Base-by-base conservation (phyloP, 768 basidiomycete genomes). In the Trametes coccinea region DNA sequence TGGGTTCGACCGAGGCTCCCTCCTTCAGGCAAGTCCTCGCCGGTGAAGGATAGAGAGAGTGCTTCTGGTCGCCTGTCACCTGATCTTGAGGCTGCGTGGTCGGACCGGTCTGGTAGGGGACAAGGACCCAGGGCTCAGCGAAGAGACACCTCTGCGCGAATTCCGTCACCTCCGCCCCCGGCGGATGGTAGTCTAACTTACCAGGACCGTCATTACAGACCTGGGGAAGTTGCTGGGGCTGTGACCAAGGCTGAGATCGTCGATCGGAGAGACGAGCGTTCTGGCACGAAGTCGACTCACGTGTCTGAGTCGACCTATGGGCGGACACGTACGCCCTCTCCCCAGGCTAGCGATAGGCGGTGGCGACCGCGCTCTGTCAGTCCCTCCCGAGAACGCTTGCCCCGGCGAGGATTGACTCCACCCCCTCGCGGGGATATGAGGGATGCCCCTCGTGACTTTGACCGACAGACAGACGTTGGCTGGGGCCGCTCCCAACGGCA, bases 201-300 rank as follows among this genome's bases (percentile, higher is more conserved):
- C 57, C 76, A 81, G 59, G 88, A 88, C 70, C 82, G 88, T 31
- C 85, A 88, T 70, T 89, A 89, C 71, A 82, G 86, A 50, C 86
- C 87, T 37, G 77, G 70, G 22, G 77, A 69, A 29, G 53, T 49
- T 29, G 63, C 66, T 11, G 52, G 31, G 1, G 9, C 65, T 10
- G 29, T n/a, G 7, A n/a, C 11, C 13, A 56, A 50, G 17, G 39
- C 27, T 30, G 63, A 52, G 16, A 6, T 34, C 50, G 34, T 27
- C 53, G 68, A 67, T 41, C 40, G 52, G 48, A 63, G 66, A 31
- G 62, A 58, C 43, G 61, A 57, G 22, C 63, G 57, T 44, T 50
- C 52, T 17, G 44, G 54, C 14, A 41, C 48, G 30, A 49, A 47
- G 57, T 17, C 47, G 30, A n/a, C 58, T 9, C 44, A 50, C 39